These are phyloP conservation scores for Paecilomyces variotii DNA, from an alignment of 2,329 filamentous ascomycete genomes.

Conservation along the genomic window DNA sequence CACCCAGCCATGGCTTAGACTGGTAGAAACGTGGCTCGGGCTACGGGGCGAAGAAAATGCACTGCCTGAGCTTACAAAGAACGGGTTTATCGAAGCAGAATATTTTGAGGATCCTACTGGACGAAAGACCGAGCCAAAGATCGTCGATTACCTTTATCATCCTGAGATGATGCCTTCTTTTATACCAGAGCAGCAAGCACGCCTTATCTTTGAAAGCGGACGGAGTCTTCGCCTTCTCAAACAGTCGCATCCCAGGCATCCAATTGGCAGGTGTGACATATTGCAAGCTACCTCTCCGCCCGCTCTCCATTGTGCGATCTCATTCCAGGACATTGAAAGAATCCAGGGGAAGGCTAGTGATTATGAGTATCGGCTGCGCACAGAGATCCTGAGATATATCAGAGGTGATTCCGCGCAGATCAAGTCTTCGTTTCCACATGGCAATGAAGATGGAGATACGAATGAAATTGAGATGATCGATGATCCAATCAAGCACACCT, in stretches of 20 bases:
- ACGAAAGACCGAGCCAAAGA: conserved; percentile 52
- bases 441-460: background rate
- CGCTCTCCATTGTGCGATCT: conserved; percentile 58
- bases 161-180: conserved; percentile 60
- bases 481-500: conserved; percentile 13
- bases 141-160: conserved; percentile 49
- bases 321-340: conserved; percentile 59
- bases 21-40: conserved; percentile 68
- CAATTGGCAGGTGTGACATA: conserved; percentile 50
- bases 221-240: conserved; percentile 66
- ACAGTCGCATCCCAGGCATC: conserved; percentile 62
- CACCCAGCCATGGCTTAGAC: conserved; percentile 58
- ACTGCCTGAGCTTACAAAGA: conserved; percentile 41
- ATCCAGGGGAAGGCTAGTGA: conserved; percentile 53
- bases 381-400: conserved; percentile 32
- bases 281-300: conserved; percentile 46
- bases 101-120: conserved; percentile 53
- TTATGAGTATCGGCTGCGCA: conserved; percentile 28
- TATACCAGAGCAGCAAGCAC: conserved; percentile 60
- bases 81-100: conserved; percentile 55
- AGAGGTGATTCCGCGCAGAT: conserved; percentile 19
- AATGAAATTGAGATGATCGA: conserved; percentile 1
- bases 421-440: background rate
- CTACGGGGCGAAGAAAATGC: conserved; percentile 52
- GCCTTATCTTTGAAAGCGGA: conserved; percentile 70